A percentile compares a stretch with the other conserved stretches of the same genome.
phyloP scores from a whole-genome alignment of 2,329 filamentous ascomycete species.

The Trichoderma sp. region DNA sequence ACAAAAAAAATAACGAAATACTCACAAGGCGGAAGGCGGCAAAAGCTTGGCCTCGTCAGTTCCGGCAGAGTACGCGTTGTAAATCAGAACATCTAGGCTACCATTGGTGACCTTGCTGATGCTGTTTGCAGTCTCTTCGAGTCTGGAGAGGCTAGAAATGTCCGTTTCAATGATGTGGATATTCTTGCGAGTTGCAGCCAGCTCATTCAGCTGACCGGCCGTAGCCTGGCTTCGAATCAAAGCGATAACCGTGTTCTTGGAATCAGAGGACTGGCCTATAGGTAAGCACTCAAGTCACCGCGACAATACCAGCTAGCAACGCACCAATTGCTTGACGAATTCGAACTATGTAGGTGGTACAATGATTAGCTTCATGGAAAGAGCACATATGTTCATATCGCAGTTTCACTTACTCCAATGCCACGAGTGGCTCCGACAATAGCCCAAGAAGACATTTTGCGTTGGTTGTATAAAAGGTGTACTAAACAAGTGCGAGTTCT shows the following conservation, averaged over 20 bases:
- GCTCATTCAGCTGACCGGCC: background rate
- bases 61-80: background rate
- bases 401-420: background rate
- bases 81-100: background rate
- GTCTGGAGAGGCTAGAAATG: background rate
- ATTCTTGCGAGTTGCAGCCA: background rate
- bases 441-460: background rate
- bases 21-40: background rate
- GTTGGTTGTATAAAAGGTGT: background rate
- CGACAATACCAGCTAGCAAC: background rate
- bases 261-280: background rate
- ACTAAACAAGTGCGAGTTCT: background rate
- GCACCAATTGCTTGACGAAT: background rate
- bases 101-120: background rate
- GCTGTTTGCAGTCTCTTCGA: background rate
- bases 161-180: background rate
- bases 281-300: background rate
- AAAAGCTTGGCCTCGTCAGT: background rate
- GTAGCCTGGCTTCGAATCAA: background rate
- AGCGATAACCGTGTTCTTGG: background rate
- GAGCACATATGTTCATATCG: background rate
- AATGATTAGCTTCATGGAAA: background rate
- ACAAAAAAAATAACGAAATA: background rate
- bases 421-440: background rate
- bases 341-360: background rate